Conservation (phyloP, 805 yeast species). For the Candida schatavii region DNA sequence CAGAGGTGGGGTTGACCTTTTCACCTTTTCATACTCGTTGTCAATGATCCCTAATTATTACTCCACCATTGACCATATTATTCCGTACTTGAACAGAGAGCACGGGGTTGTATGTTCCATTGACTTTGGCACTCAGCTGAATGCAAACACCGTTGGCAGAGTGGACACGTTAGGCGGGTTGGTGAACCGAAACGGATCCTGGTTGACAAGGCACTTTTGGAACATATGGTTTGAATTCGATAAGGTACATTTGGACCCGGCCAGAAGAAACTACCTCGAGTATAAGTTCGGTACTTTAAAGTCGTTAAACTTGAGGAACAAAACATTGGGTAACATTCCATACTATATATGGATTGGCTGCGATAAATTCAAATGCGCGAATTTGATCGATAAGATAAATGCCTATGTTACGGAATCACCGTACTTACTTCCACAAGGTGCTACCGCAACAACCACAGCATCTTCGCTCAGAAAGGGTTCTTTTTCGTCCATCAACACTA, state of each 20-base stretch:
- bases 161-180: constrained; percentile 75
- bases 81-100: constrained; percentile 45
- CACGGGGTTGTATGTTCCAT: constrained; percentile 67
- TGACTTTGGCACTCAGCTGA: constrained; percentile 77
- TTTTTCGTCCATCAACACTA: constrained; percentile 18
- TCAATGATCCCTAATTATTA: constrained; percentile 85
- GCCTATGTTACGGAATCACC: constrained; percentile 82
- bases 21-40: constrained; percentile 76
- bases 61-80: constrained; percentile 71
- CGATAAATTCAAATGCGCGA: constrained; percentile 35
- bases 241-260: constrained; percentile 72
- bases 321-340: constrained; percentile 67
- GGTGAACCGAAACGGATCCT: constrained; percentile 66
- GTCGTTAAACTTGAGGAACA: constrained; percentile 66
- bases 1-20: constrained; percentile 55
- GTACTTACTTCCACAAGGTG: constrained; percentile 58
- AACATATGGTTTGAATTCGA: constrained; percentile 86
- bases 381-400: constrained; percentile 60
- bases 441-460: neutral
- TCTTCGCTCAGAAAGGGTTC: neutral
- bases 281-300: constrained; percentile 80
- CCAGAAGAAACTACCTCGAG: constrained; percentile 80
- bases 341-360: constrained; percentile 81
- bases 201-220: constrained; percentile 82
- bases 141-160: constrained; percentile 62